Percentiles rank a stretch among this genome's conserved stretches.
Conservation (phyloP, 2,329 filamentous ascomycete genomes). For the Cladosporium oxysporum region DNA sequence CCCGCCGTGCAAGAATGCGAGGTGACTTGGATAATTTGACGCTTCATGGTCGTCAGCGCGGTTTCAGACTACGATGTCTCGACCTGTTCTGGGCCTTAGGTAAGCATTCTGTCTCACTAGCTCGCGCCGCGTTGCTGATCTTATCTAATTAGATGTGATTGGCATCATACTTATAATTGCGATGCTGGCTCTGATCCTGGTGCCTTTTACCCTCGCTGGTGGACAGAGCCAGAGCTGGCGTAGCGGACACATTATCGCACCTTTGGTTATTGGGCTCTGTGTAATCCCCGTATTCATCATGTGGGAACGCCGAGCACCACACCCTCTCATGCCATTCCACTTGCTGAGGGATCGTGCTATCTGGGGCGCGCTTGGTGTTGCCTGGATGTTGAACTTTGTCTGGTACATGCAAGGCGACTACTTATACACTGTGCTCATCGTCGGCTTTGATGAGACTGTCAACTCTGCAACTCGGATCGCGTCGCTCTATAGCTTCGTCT, state of each 20-base stretch:
- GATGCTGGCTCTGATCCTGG: slow-evolving; percentile 51
- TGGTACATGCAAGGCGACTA: slow-evolving; percentile 67
- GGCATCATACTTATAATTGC: slow-evolving; percentile 52
- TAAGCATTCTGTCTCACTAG: not conserved
- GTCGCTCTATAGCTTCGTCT: slow-evolving; percentile 60
- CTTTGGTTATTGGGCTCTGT: slow-evolving; percentile 54
- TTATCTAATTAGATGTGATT: slow-evolving; percentile 42
- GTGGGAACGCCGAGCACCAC: slow-evolving; percentile 56
- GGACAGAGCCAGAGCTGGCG: slow-evolving; percentile 53
- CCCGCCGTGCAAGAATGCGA: slow-evolving; percentile 54
- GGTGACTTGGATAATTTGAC: slow-evolving; percentile 51
- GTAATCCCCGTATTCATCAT: slow-evolving; percentile 53
- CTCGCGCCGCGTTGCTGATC: not conserved
- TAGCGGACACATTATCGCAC: slow-evolving; percentile 53
- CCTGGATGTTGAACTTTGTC: slow-evolving; percentile 56
- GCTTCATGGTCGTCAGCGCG: slow-evolving; percentile 47
- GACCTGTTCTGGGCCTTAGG: slow-evolving; percentile 56
- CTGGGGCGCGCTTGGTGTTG: slow-evolving; percentile 64
- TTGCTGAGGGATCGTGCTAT: slow-evolving; percentile 65
- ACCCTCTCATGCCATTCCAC: slow-evolving; percentile 61
- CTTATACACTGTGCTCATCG: slow-evolving; percentile 63
- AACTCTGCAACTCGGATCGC: slow-evolving; percentile 60
- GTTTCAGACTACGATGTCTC: slow-evolving; percentile 26
- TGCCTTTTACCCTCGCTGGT: slow-evolving; percentile 58
- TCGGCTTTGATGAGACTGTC: slow-evolving; percentile 62